These are phyloP conservation scores for Cruciata laevipes DNA, from an alignment of 257 asterid genomes.

Conservation along the genomic window DNA sequence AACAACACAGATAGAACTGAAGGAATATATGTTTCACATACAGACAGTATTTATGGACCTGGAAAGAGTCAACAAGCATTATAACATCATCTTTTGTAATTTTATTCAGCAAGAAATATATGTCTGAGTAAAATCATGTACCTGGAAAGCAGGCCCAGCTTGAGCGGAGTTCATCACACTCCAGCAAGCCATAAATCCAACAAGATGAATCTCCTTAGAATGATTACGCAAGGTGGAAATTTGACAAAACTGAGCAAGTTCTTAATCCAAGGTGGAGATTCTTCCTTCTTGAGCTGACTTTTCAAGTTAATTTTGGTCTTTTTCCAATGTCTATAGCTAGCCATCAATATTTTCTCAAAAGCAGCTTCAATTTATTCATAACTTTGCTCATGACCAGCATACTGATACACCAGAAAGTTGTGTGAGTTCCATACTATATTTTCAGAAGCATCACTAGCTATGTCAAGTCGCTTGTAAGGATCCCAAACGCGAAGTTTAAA, in stretches of 20 bases:
- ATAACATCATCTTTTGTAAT: too few species aligned
- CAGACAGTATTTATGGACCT: too few species aligned
- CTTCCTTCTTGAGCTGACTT: constrained; percentile 81
- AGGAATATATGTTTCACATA: too few species aligned
- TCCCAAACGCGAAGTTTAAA: constrained; percentile 73
- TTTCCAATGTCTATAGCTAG: constrained; percentile 72
- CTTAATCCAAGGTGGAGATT: constrained; percentile 95
- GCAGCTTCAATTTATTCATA: constrained; percentile 86
- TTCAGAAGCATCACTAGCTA: constrained; percentile 71
- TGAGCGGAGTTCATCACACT: too few species aligned
- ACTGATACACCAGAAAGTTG: constrained; percentile 72
- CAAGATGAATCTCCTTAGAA: constrained; percentile 80
- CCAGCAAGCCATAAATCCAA: too few species aligned
- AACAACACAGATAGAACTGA: too few species aligned
- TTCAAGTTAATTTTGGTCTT: constrained; percentile 88
- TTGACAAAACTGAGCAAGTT: constrained; percentile 77
- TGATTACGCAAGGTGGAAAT: constrained; percentile 73
- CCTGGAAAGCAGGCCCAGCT: too few species aligned
- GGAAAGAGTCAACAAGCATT: too few species aligned
- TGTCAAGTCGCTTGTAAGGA: constrained; percentile 86
- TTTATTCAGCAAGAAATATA: too few species aligned
- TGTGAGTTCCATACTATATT: constrained; percentile 97
- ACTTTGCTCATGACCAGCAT: constrained; percentile 70
- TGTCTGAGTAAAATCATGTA: too few species aligned
- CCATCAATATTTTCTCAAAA: constrained; percentile 79